Base-by-base conservation (phyloP, 148 eudicot genomes). In the Amaranthus palmeri region DNA sequence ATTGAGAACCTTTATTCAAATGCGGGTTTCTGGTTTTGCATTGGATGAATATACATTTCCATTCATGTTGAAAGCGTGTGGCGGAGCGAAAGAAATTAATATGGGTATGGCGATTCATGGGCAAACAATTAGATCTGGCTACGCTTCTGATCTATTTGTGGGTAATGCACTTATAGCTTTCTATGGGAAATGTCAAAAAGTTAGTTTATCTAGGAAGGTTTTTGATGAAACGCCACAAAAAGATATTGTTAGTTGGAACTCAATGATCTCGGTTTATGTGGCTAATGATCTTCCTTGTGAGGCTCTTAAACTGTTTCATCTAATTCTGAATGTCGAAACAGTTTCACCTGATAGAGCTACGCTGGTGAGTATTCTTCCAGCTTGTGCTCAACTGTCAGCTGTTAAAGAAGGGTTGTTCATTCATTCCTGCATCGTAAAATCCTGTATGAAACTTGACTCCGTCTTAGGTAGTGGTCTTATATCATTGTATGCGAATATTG, bases 231-330 rank as follows among this genome's bases (percentile, higher is more conserved):
- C 79, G 74, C 64, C 61, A 13, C 10, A 45, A 15, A 83, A 75
- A 54, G 85, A 83, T 73, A 45, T 74, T 49, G 81, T 83, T 42
- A 76, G 71, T 15, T 83, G 83, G 85, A 83, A 79, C 41, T 76
- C 81, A 0, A 62, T 83, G 68, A 70, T 83, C 17, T 76, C 70
- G 4, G 80, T 76, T 47, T 80, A 77, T 61, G 75, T 70, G 10
- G 75, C 8, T n/a, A 73, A 73, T 76, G 73, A 12, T 58, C 42
- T 51, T 68, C 48, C 14, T 11, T n/a, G n/a, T 40, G 80, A 82
- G 44, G 85, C 82, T 59, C 46, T 82, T 50, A 42, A 25, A 51
- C 68, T 76, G 48, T 79, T 79, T 70, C 78, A 57, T 71, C 41
- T 14, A 8, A 79, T 83, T 80, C 54, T 76, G 64, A 55, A 10